Conservation (phyloP, 352 stramenopile species). For the Phytophthora capsici region DNA sequence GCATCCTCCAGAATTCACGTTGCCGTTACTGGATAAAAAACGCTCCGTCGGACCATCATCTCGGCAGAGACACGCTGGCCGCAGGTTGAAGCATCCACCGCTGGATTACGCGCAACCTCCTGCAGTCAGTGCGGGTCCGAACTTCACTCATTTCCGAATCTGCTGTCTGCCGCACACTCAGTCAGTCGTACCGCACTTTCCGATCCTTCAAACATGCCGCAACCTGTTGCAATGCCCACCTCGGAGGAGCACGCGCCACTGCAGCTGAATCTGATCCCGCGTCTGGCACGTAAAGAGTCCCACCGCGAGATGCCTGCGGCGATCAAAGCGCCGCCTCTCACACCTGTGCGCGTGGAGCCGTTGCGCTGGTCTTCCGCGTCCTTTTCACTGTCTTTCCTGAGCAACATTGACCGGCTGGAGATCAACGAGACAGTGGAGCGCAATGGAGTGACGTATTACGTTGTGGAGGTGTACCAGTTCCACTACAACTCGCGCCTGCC, state of each 20-base stretch:
- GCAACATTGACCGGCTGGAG: constrained; percentile 59
- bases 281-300: constrained; percentile 31
- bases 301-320: constrained; percentile 26
- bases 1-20: neutral
- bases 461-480: constrained; percentile 63
- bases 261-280: constrained; percentile 42
- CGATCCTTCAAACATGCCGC: constrained; percentile 26
- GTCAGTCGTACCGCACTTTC: neutral
- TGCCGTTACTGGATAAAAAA: constrained; percentile 2
- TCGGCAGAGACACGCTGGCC: constrained; percentile 26
- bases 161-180: constrained; percentile 7
- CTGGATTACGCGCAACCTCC: constrained; percentile 22
- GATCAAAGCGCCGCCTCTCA: constrained; percentile 46
- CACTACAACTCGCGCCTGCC: constrained; percentile 56
- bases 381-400: constrained; percentile 50
- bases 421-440: constrained; percentile 51
- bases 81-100: constrained; percentile 16
- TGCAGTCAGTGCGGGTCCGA: neutral
- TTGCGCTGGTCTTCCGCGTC: constrained; percentile 42
- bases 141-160: constrained; percentile 23
- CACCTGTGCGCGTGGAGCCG: constrained; percentile 46
- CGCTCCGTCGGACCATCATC: constrained; percentile 2
- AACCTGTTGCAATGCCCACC: constrained; percentile 1
- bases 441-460: constrained; percentile 57
- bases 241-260: constrained; percentile 22